Evolutionary conservation across 257 asterid species (phyloP).

Genomic region (Cruciata laevipes): DNA sequence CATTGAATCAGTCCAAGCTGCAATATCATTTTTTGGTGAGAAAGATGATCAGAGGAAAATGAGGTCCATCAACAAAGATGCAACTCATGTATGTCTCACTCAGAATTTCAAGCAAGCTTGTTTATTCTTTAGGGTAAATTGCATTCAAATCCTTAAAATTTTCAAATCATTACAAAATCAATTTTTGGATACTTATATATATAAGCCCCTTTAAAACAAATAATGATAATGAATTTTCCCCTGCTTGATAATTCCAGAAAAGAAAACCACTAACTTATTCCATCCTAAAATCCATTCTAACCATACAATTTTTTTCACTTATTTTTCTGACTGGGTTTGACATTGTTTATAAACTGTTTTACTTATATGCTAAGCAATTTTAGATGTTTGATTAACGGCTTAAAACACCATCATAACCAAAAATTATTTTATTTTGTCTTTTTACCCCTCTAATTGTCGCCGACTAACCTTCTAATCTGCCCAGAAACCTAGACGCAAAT

Average conservation of each 20-base stretch:
- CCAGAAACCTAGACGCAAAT: not conserved
- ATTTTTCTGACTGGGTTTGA: no score
- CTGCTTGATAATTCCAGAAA: no score
- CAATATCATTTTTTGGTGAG: slow-evolving; percentile 56
- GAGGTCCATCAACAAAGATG: slow-evolving; percentile 26
- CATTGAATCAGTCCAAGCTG: slow-evolving; percentile 53
- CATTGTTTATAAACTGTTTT: no score
- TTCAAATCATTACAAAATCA: not conserved
- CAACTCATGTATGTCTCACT: slow-evolving; percentile 18
- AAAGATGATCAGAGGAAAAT: slow-evolving; percentile 23
- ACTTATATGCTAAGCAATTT: no score
- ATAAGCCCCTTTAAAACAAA: not conserved
- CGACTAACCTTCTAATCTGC: not conserved
- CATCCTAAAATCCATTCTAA: no score
- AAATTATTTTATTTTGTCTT: not conserved
- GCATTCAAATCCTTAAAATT: not conserved
- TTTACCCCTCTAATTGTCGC: not conserved
- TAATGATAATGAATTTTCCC: no score
- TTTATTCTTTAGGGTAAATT: not conserved
- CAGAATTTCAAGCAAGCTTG: slow-evolving; percentile 1
- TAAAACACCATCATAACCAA: no score
- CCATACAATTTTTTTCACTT: no score
- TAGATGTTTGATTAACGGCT: no score
- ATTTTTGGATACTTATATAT: no score
- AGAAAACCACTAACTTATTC: no score